Conservation (phyloP, 2,329 filamentous ascomycete species). For the Paecilomyces sp. region DNA sequence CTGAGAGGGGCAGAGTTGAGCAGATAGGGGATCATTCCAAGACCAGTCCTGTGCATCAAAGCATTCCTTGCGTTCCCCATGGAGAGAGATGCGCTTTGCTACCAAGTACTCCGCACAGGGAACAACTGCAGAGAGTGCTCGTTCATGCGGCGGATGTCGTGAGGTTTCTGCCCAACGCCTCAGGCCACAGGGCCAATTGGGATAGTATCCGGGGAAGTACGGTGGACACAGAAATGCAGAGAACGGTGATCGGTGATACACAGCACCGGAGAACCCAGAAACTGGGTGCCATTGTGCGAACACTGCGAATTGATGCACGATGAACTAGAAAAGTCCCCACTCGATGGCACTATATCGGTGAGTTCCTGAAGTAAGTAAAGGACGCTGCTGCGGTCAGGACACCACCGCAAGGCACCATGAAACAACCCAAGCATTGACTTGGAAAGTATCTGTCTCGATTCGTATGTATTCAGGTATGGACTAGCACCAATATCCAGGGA, state of each 20-base stretch:
- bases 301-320: conserved; percentile 8
- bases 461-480: neutral
- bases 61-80: neutral
- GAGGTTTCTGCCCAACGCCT: conserved; percentile 8
- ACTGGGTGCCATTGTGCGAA: conserved; percentile 2
- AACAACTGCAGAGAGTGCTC: neutral
- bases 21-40: neutral
- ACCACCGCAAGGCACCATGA: neutral
- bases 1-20: neutral
- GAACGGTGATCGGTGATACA: conserved; percentile 5
- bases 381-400: neutral
- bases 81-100: neutral
- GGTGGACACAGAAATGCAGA: conserved; percentile 2
- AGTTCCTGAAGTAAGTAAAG: neutral
- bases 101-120: neutral
- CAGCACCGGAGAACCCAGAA: conserved; percentile 1
- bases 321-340: neutral
- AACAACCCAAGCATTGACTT: neutral
- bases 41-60: neutral
- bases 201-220: conserved; percentile 3
- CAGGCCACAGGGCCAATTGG: conserved; percentile 1
- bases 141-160: neutral
- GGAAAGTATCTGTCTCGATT: neutral
- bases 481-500: neutral
- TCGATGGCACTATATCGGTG: neutral